A percentile compares a stretch with the other conserved stretches of the same genome.
phyloP scores from a whole-genome alignment of 352 stramenopile genomes.

The Pythium myriotylum region DNA sequence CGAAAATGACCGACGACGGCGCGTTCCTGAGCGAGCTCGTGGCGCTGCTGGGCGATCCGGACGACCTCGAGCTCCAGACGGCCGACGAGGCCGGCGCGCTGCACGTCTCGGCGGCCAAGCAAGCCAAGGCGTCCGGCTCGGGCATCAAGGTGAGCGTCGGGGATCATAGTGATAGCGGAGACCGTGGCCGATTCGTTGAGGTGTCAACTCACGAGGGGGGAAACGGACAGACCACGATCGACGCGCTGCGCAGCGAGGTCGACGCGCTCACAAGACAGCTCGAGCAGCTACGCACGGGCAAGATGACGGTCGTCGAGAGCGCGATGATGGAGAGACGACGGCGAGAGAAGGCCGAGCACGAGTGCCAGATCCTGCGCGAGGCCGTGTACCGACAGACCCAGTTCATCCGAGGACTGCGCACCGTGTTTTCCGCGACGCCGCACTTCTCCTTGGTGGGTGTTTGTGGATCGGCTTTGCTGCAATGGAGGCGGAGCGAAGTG shows the following conservation, averaged over 20 bases:
- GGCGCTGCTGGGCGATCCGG: constrained; percentile 2
- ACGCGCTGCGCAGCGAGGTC: background rate
- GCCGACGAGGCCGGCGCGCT: background rate
- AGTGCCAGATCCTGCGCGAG: constrained; percentile 3
- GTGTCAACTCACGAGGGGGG: background rate
- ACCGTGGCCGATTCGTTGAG: background rate
- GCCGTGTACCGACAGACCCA: constrained; percentile 6
- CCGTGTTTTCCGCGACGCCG: background rate
- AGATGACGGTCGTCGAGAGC: background rate
- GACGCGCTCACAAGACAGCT: background rate
- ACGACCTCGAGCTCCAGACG: background rate
- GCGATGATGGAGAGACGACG: constrained; percentile 1
- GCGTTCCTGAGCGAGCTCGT: constrained; percentile 12
- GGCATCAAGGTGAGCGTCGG: background rate
- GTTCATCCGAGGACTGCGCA: constrained; percentile 6
- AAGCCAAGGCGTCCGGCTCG: too few species aligned
- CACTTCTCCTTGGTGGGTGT: background rate
- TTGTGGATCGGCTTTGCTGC: too few species aligned
- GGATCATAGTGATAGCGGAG: too few species aligned
- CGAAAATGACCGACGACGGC: constrained; percentile 3
- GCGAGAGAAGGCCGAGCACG: constrained; percentile 1
- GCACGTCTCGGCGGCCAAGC: too few species aligned
- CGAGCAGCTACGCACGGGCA: background rate
- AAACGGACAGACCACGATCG: too few species aligned
- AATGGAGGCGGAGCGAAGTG: too few species aligned